phyloP scores from a whole-genome alignment of 768 basidiomycete genomes.

The Collybia nuda region DNA sequence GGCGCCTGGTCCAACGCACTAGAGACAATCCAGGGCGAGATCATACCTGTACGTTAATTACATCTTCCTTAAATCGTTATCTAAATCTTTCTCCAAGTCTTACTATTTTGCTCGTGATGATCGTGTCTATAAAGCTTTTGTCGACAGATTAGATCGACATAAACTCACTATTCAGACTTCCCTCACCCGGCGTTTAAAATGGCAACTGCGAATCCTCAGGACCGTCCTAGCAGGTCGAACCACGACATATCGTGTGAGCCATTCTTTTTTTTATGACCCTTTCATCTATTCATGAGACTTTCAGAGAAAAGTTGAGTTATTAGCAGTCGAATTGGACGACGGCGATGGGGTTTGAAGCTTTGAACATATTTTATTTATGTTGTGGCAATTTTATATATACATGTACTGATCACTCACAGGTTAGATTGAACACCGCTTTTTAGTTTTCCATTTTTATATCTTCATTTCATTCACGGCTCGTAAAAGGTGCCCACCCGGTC shows the following conservation, averaged over 20 bases:
- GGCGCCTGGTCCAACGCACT: conserved; percentile 73
- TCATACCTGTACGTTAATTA: conserved; percentile 62
- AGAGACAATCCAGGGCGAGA: conserved; percentile 57
- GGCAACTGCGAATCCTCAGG: conserved; percentile 67
- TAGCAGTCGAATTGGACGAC: conserved; percentile 65
- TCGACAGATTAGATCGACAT: conserved; percentile 44
- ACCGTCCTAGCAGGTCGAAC: conserved; percentile 66
- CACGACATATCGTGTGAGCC: conserved; percentile 63
- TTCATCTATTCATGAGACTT: conserved; percentile 7
- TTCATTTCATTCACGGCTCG: conserved; percentile 43
- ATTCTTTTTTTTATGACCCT: neutral
- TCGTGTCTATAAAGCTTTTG: conserved; percentile 74
- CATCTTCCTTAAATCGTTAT: neutral
- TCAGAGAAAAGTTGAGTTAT: conserved; percentile 63
- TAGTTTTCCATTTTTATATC: neutral
- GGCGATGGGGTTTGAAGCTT: conserved; percentile 46
- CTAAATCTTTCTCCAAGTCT: conserved; percentile 40
- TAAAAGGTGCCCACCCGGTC: conserved; percentile 75
- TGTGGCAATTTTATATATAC: conserved; percentile 1
- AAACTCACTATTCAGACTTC: conserved; percentile 46
- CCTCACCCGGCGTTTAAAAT: conserved; percentile 58
- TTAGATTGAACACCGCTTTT: neutral
- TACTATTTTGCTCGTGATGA: conserved; percentile 95
- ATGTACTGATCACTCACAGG: conserved; percentile 15
- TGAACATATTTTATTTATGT: conserved; percentile 6